A percentile compares a stretch with the other conserved stretches of the same genome.
Evolutionary conservation across 805 yeast species (phyloP).

Genomic region (Saccharomycopsis schoenii): DNA sequence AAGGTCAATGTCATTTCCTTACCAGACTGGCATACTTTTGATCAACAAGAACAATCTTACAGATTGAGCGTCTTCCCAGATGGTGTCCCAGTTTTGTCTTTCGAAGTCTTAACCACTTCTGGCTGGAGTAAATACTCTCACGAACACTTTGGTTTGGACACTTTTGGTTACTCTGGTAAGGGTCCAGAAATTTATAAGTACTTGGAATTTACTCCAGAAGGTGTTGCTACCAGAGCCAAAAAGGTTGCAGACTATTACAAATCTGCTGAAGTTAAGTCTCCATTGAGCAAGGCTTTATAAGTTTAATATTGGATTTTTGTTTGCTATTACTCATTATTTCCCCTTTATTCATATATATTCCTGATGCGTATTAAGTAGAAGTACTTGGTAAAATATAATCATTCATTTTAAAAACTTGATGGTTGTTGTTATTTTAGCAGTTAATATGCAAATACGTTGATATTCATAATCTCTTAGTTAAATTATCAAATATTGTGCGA

Average conservation of each 20-base stretch:
- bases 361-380: background rate
- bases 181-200: slow-evolving; percentile 70
- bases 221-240: slow-evolving; percentile 76
- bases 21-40: slow-evolving; percentile 90
- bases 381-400: background rate
- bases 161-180: slow-evolving; percentile 96
- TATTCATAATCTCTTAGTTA: no score
- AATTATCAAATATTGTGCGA: no score
- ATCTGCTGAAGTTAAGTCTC: slow-evolving; percentile 63
- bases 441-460: no score
- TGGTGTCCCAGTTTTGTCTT: slow-evolving; percentile 84
- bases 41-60: slow-evolving; percentile 73
- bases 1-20: slow-evolving; percentile 79
- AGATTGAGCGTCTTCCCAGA: slow-evolving; percentile 84
- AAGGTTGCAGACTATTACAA: slow-evolving; percentile 76
- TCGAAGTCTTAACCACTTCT: slow-evolving; percentile 83
- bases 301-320: background rate
- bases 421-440: background rate
- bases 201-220: slow-evolving; percentile 90
- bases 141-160: slow-evolving; percentile 90
- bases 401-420: background rate
- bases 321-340: background rate
- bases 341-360: background rate
- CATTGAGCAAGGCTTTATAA: slow-evolving; percentile 71
- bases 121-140: slow-evolving; percentile 96